Evolutionary conservation across 2,329 filamentous ascomycete species (phyloP), one percentile per base, ranked within the genome.

Genomic region (Aspergillus sp.): DNA sequence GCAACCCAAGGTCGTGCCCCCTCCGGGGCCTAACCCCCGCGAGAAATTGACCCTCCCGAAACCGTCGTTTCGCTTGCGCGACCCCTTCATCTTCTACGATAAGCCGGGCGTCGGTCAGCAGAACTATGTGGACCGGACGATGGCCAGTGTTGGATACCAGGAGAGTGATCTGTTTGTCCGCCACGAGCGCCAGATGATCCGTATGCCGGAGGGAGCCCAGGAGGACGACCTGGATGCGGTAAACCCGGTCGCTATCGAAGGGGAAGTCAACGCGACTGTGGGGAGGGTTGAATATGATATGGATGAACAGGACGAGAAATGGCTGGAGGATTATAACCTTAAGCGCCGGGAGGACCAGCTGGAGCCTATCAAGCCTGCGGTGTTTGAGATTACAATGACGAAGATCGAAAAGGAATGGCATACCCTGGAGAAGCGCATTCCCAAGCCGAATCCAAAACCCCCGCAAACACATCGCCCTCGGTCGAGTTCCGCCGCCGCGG

Each of bases 371-470:
- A 95, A 92, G 45, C 89, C 92, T 17, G 92, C 96, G 57, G 85
- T 97, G 47, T 97, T 99, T 65, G 94, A 99, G 70, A 95, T 97
- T 57, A 95, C 92, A 14, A 95, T 99, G 75, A 99, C 94, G 9
- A 97, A 97, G 71, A 97, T 99, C 54, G 94, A 99, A 72, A 97
- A 97, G 73, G 93, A 97, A 70, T 99, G 94, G 90, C 91, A 97
- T 70, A 89, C 90, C 5, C 78, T 99, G 6, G 94, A 99, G 72
- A 97, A 96, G 76, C 83, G 91, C 55, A 97, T 99, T 67, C 94
- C 94, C 0, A 99, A 99, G 69, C 91, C 92, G 13, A 96, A 96
- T 65, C 93, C 93, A 0, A 97, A 97, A 64, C 92, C 94, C 43
- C 92, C 93, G 13, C 93, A 97, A 73, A 97, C 91, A 3, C 92